Evolutionary conservation across 345 rosid species (phyloP).

Genomic region (Balakata baccata): DNA sequence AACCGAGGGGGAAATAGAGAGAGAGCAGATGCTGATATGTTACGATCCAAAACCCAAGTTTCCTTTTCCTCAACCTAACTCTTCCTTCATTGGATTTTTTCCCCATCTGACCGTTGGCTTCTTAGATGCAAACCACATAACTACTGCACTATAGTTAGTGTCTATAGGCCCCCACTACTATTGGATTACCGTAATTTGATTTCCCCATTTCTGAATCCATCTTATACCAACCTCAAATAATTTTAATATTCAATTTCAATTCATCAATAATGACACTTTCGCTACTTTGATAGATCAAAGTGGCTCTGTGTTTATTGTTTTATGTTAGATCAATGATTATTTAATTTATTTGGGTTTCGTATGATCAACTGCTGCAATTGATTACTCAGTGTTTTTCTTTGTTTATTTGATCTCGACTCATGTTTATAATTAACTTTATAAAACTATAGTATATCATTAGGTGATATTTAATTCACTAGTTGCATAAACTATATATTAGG

Average conservation of each 20-base stretch:
- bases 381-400: not conserved
- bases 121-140: slow-evolving; percentile 42
- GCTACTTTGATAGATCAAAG: not conserved
- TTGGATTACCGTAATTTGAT: not conserved
- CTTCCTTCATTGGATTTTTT: slow-evolving; percentile 36
- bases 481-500: not conserved
- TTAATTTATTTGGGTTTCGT: not conserved
- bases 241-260: not conserved
- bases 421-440: too few species aligned
- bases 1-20: slow-evolving; percentile 4
- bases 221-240: slow-evolving; percentile 12
- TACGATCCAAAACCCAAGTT: slow-evolving; percentile 33
- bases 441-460: too few species aligned
- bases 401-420: not conserved
- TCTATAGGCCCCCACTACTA: too few species aligned
- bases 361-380: not conserved
- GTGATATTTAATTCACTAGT: not conserved
- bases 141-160: slow-evolving; percentile 20
- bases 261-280: slow-evolving; percentile 7
- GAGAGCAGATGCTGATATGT: slow-evolving; percentile 16
- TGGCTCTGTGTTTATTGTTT: slow-evolving; percentile 14
- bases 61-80: slow-evolving; percentile 50
- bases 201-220: slow-evolving; percentile 13
- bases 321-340: not conserved
- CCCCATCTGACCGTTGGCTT: slow-evolving; percentile 47